phyloP scores from a whole-genome alignment of 148 eudicot species.

The Cornus controversa region DNA sequence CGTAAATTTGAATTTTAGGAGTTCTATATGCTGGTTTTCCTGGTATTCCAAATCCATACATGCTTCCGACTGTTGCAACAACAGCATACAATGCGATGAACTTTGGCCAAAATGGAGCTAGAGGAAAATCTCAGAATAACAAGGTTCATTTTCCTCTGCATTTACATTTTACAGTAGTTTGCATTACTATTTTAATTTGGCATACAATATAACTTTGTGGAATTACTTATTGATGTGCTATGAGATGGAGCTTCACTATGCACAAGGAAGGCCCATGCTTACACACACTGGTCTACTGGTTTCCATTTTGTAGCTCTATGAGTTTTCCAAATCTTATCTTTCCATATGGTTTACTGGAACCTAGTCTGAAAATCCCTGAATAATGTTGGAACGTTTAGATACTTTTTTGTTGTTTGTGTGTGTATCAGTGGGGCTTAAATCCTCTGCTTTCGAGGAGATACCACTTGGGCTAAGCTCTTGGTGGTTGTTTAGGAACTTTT shows the following conservation, averaged over 20 bases:
- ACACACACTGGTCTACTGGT: background rate
- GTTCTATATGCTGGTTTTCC: slow-evolving; percentile 44
- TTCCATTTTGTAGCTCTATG: background rate
- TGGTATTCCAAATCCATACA: slow-evolving; percentile 42
- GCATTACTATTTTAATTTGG: background rate
- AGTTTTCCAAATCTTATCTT: background rate
- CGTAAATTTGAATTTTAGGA: slow-evolving; percentile 41
- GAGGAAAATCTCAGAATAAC: slow-evolving; percentile 62
- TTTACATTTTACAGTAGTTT: background rate
- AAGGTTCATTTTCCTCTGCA: slow-evolving; percentile 51
- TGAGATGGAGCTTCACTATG: background rate
- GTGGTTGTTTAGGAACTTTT: no score
- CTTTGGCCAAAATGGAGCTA: slow-evolving; percentile 76
- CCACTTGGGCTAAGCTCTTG: no score
- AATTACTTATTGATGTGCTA: background rate
- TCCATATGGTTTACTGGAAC: background rate
- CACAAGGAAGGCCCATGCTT: slow-evolving; percentile 4
- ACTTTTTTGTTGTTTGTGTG: background rate
- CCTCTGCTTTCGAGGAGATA: no score
- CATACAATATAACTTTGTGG: background rate
- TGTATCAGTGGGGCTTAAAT: background rate
- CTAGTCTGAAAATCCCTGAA: background rate
- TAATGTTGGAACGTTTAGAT: background rate
- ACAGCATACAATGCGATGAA: slow-evolving; percentile 54
- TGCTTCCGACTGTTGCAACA: slow-evolving; percentile 42